A percentile compares a stretch with the other conserved stretches of the same genome.
These are phyloP conservation scores for Penicillium sp. DNA, from an alignment of 2,329 filamentous ascomycete genomes.

Conservation along the genomic window DNA sequence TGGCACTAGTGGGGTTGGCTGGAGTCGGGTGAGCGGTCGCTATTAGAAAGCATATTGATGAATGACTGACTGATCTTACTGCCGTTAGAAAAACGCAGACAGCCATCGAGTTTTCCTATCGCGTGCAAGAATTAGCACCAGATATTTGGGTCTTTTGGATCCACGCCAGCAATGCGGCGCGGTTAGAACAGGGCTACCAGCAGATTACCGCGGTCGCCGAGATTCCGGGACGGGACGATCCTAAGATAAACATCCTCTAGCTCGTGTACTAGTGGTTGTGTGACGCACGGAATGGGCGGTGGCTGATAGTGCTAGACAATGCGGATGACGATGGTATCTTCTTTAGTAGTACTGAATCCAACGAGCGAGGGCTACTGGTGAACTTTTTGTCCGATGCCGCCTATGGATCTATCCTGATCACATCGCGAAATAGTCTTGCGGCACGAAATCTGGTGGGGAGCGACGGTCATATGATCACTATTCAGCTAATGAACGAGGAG, in stretches of 20 bases:
- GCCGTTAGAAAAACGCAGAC: conserved; percentile 38
- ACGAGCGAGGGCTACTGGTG: conserved; percentile 23
- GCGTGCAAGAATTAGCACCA: conserved; percentile 27
- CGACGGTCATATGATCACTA: conserved; percentile 9
- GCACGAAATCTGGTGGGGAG: conserved; percentile 18
- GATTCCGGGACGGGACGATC: conserved; percentile 37
- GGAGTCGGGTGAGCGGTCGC: background rate
- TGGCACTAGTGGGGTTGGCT: conserved; percentile 16
- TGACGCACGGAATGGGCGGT: conserved; percentile 22
- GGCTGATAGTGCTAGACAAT: conserved; percentile 33
- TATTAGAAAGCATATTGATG: background rate
- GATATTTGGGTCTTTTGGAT: conserved; percentile 44
- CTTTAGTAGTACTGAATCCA: conserved; percentile 4
- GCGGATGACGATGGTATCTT: conserved; percentile 27
- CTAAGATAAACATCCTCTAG: conserved; percentile 38
- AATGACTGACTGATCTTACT: background rate
- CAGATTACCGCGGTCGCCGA: conserved; percentile 37
- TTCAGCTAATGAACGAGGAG: conserved; percentile 20
- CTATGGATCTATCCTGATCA: conserved; percentile 27
- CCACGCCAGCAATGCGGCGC: conserved; percentile 37
- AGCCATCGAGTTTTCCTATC: conserved; percentile 44
- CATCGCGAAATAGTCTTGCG: conserved; percentile 23
- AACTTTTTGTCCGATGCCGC: conserved; percentile 21
- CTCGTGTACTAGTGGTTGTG: conserved; percentile 32
- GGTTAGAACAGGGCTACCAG: conserved; percentile 42